A percentile compares a stretch with the other conserved stretches of the same genome.
These are phyloP conservation scores for Camellia sinensis DNA, from an alignment of 148 eudicot genomes.

Conservation along the genomic window DNA sequence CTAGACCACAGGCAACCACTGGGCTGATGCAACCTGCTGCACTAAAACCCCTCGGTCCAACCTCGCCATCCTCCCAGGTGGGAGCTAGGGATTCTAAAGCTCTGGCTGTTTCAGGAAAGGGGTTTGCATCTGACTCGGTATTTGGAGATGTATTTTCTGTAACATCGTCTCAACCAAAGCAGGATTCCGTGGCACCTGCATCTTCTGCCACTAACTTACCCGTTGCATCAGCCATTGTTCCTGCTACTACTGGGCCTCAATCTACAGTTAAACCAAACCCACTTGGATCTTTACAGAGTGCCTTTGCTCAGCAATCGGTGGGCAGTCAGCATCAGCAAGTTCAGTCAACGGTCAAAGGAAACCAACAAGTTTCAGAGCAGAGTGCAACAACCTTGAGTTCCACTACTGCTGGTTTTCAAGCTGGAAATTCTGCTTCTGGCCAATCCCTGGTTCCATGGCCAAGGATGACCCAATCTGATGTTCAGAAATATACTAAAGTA, in stretches of 20 bases:
- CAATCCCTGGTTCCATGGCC: slow-evolving; percentile 84
- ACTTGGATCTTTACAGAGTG: slow-evolving; percentile 32
- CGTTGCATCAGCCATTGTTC: slow-evolving; percentile 41
- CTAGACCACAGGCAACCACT: slow-evolving; percentile 40
- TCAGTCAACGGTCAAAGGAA: slow-evolving; percentile 43
- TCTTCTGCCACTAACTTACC: slow-evolving; percentile 36
- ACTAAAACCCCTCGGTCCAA: slow-evolving; percentile 27
- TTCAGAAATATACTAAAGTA: slow-evolving; percentile 90
- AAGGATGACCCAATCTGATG: slow-evolving; percentile 68
- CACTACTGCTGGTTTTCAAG: slow-evolving; percentile 32
- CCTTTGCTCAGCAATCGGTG: slow-evolving; percentile 38
- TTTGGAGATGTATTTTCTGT: slow-evolving; percentile 64
- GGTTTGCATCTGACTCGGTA: slow-evolving; percentile 51
- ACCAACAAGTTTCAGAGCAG: slow-evolving; percentile 49
- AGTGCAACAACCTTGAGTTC: slow-evolving; percentile 26
- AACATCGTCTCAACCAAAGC: slow-evolving; percentile 39
- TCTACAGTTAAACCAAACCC: slow-evolving; percentile 28
- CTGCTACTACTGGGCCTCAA: slow-evolving; percentile 38
- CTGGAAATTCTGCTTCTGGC: slow-evolving; percentile 39
- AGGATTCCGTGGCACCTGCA: slow-evolving; percentile 26
- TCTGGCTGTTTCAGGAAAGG: slow-evolving; percentile 58
- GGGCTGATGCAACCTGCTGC: slow-evolving; percentile 34
- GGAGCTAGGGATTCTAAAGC: slow-evolving; percentile 42
- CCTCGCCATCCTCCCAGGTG: slow-evolving; percentile 26
- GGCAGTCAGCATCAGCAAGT: slow-evolving; percentile 43